Conservation (phyloP, 2,329 filamentous ascomycete species). For the Phymatotrichopsis omnivora region DNA sequence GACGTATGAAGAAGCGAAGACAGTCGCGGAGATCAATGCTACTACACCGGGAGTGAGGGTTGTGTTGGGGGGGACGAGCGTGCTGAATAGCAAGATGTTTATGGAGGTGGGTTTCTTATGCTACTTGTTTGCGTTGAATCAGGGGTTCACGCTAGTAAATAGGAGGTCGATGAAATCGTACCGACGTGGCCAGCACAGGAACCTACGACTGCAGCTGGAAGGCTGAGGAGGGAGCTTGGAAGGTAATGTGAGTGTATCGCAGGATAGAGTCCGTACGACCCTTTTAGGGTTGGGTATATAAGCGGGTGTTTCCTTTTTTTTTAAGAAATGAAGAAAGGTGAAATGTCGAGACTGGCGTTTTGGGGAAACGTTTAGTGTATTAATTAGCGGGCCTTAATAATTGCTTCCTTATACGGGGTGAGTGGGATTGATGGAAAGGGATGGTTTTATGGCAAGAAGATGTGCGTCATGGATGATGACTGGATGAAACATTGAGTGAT, state of each 20-base stretch:
- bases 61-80: slow-evolving; percentile 74
- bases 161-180: slow-evolving; percentile 79
- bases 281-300: too few species aligned
- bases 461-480: too few species aligned
- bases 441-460: too few species aligned
- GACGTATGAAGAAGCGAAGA: slow-evolving; percentile 95
- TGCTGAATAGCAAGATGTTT: slow-evolving; percentile 83
- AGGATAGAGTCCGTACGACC: background rate
- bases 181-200: slow-evolving; percentile 68
- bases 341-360: too few species aligned
- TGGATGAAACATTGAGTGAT: too few species aligned
- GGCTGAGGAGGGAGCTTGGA: slow-evolving; percentile 52
- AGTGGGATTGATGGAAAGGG: too few species aligned
- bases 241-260: slow-evolving; percentile 36
- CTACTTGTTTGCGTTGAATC: background rate
- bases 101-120: slow-evolving; percentile 44
- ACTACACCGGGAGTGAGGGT: slow-evolving; percentile 79
- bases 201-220: slow-evolving; percentile 49
- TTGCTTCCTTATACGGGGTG: too few species aligned
- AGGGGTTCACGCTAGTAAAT: slow-evolving; percentile 2
- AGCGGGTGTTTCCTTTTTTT: too few species aligned
- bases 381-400: too few species aligned
- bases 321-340: too few species aligned
- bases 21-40: slow-evolving; percentile 88
- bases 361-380: too few species aligned